Evolutionary conservation across 1,139 yeast species (phyloP).

Genomic region (Candida pseudoviswanathii): DNA sequence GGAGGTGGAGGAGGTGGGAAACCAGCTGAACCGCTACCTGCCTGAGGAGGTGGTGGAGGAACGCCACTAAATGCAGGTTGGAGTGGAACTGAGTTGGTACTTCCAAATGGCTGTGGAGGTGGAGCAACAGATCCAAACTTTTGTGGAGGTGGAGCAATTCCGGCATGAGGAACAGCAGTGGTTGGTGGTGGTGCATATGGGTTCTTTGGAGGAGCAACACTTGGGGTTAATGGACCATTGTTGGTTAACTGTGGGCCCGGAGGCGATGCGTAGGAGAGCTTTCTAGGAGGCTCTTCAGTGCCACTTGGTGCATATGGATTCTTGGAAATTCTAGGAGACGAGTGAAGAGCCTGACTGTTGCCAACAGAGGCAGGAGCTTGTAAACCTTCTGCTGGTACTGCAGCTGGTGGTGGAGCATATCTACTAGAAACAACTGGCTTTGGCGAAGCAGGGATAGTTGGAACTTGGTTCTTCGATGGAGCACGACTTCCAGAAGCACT

Average conservation of each 20-base stretch:
- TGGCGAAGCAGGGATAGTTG: slow-evolving; percentile 21
- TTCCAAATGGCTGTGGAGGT: slow-evolving; percentile 18
- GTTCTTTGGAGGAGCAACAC: slow-evolving; percentile 34
- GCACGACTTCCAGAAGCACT: slow-evolving; percentile 28
- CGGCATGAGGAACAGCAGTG: slow-evolving; percentile 9
- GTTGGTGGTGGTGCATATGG: slow-evolving; percentile 46
- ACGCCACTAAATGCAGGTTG: slow-evolving; percentile 16
- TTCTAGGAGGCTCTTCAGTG: slow-evolving; percentile 19
- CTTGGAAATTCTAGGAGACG: slow-evolving; percentile 25
- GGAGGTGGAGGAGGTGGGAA: slow-evolving; percentile 12
- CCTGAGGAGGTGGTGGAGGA: slow-evolving; percentile 20
- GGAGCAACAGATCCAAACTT: slow-evolving; percentile 19
- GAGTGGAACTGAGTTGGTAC: slow-evolving; percentile 10
- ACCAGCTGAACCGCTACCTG: background rate
- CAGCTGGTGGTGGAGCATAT: slow-evolving; percentile 43
- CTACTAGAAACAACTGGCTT: slow-evolving; percentile 28
- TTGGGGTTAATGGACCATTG: slow-evolving; percentile 16
- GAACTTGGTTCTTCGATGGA: slow-evolving; percentile 27
- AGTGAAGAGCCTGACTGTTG: slow-evolving; percentile 31
- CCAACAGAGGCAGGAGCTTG: slow-evolving; percentile 16
- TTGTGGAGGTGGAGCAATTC: slow-evolving; percentile 21
- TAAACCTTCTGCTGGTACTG: slow-evolving; percentile 20
- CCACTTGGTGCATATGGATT: slow-evolving; percentile 38
- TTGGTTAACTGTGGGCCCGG: slow-evolving; percentile 17
- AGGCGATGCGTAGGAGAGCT: slow-evolving; percentile 21